These are phyloP conservation scores for Citrus medica DNA, from an alignment of 345 rosid species.

Conservation along the genomic window DNA sequence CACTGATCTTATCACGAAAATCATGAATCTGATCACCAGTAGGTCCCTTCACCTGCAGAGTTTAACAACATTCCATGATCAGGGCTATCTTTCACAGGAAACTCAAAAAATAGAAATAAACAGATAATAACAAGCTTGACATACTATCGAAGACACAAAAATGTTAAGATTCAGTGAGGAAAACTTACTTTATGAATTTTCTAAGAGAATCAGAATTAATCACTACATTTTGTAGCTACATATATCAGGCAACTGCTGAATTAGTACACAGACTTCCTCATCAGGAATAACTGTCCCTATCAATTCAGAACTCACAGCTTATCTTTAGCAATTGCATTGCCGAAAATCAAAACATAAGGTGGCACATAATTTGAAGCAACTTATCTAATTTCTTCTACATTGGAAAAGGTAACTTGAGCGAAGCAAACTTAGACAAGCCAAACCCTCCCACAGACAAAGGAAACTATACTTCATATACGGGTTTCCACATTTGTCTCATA, in stretches of 20 bases:
- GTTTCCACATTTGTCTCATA: background rate
- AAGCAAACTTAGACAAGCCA: background rate
- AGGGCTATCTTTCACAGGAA: background rate
- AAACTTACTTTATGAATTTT: background rate
- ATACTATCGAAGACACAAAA: background rate
- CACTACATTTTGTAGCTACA: background rate
- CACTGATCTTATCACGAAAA: conserved; percentile 57
- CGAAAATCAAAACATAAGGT: background rate
- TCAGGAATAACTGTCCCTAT: background rate
- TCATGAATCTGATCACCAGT: conserved; percentile 54
- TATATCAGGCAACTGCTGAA: background rate
- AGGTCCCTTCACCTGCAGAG: conserved; percentile 63
- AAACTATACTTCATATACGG: background rate
- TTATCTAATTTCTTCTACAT: background rate
- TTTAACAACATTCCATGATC: conserved; percentile 7
- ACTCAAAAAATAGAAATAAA: background rate
- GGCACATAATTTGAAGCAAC: background rate
- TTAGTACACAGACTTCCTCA: background rate
- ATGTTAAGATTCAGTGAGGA: background rate
- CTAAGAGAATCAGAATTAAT: background rate
- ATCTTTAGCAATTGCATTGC: background rate
- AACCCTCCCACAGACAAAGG: background rate
- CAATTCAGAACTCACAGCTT: background rate
- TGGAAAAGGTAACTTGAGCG: background rate
- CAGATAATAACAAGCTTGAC: background rate